Base-by-base conservation (phyloP, 345 rosid genomes). In the Conringia planisiliqua region DNA sequence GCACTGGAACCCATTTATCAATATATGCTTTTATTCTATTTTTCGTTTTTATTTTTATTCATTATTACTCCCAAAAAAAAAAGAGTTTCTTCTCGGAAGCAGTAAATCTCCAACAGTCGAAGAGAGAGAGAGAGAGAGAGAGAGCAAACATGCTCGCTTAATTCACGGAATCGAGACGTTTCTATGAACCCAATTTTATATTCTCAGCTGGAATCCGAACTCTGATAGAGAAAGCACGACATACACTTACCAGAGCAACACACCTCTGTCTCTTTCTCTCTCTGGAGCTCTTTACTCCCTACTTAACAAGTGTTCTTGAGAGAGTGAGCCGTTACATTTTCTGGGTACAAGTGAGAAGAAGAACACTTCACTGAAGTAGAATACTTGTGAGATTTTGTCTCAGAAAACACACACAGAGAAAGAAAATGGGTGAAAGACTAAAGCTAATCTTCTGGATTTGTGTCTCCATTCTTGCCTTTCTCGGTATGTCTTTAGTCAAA, bases 111-210 rank as follows among this genome's bases (percentile, higher is more conserved):
- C 80, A 64, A 64, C 72, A 63, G 76, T 64, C 46, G 46, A 39
- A 71, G 61, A 57, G 67, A 75, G 55, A 66, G 62, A 61, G 69
- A 42, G 47, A 71, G 61, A 57, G 67, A 75, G 55, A 66, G 62
- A 61, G 69, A 42, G 47, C 48, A 68, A 52, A 73, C 71, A 78
- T 73, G 66, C 75, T 55, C 40, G 74, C 70, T 43, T 40, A 32
- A 61, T 51, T 61, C 59, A 51, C 81, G 81, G 81, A 78, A 67
- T 73, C 78, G 74, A 78, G 78, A 46, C 74, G 59, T 33, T 78
- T 66, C 14, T 60, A 78, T 68, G 6, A 73, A 78, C 29, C n/a
- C 44, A 17, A 68, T 33, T 68, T 61, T 11, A 78, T 73, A 73
- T 42, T 48, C 22, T 68, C 13, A 16, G 68, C 78, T 78, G 32